Conservation (phyloP, 176 grass and related monocot species). For the Calamus simplicifolius region DNA sequence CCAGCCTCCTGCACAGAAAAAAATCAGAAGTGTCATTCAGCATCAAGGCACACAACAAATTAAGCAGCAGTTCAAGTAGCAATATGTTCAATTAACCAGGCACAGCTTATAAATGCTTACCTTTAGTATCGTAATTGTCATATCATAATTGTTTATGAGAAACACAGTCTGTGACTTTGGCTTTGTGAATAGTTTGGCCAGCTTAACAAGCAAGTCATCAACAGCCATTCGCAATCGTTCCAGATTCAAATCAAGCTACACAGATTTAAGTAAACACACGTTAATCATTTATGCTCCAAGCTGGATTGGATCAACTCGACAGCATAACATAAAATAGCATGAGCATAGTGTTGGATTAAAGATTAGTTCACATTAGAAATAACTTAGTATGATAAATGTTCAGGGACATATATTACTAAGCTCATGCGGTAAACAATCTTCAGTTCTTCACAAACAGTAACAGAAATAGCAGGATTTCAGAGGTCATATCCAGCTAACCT, state of each 20-base stretch:
- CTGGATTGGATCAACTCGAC: no score
- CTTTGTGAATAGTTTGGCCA: slow-evolving; percentile 79
- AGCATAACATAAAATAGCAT: no score
- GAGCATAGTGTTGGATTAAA: no score
- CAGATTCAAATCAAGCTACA: slow-evolving; percentile 90
- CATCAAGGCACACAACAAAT: no score
- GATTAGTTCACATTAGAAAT: no score
- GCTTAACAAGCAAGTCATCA: slow-evolving; percentile 84
- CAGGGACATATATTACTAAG: neutral
- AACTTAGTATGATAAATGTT: no score
- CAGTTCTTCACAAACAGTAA: neutral
- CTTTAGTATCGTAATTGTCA: slow-evolving; percentile 89
- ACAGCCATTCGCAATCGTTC: slow-evolving; percentile 80
- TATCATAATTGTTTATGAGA: slow-evolving; percentile 97
- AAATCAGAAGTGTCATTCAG: no score
- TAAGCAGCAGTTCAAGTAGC: no score
- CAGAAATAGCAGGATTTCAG: slow-evolving; percentile 3
- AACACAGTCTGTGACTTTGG: slow-evolving; percentile 90
- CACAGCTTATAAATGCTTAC: slow-evolving; percentile 18
- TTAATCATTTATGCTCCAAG: no score
- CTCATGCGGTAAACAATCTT: neutral
- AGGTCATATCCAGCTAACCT: slow-evolving; percentile 44
- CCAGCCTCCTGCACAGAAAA: slow-evolving; percentile 73
- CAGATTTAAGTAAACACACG: neutral
- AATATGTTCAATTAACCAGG: neutral